These are phyloP conservation scores for Trebouxia gelatinosa DNA, from an alignment of 163 green algal species.

Conservation along the genomic window DNA sequence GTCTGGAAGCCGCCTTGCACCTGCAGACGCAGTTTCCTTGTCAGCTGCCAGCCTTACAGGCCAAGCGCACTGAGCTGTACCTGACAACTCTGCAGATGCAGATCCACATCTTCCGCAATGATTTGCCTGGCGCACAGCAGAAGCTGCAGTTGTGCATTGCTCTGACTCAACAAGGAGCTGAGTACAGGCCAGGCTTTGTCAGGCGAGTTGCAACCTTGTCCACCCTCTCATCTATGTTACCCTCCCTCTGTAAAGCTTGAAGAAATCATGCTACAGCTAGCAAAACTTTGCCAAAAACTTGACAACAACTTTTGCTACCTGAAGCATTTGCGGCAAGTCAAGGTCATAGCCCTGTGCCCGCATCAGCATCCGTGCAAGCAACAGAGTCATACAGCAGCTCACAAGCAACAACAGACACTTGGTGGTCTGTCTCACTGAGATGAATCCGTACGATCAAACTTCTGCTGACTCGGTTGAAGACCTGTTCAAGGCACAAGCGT, in stretches of 20 bases:
- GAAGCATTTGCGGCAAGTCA: background rate
- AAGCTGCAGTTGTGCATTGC: background rate
- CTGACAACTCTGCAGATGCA: constrained; percentile 23
- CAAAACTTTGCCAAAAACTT: background rate
- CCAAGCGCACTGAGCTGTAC: constrained; percentile 15
- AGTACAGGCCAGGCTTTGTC: constrained; percentile 18
- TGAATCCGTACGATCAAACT: too few species aligned
- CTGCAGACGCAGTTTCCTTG: constrained; percentile 8
- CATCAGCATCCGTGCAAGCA: background rate
- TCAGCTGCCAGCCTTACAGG: constrained; percentile 20
- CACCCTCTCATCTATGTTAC: too few species aligned
- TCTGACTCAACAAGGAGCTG: constrained; percentile 8
- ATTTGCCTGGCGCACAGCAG: background rate
- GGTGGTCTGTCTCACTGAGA: too few species aligned
- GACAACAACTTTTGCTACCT: background rate
- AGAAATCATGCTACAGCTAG: background rate
- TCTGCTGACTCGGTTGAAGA: too few species aligned
- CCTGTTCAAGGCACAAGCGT: too few species aligned
- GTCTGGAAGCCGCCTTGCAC: background rate
- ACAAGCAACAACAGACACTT: too few species aligned
- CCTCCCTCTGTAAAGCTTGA: background rate
- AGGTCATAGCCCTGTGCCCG: background rate
- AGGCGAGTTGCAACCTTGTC: too few species aligned
- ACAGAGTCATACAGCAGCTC: background rate
- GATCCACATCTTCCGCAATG: background rate